Evolutionary conservation across 371 early-diverging fungal genomes (phyloP).

Genomic region (Entomophthora muscae): DNA sequence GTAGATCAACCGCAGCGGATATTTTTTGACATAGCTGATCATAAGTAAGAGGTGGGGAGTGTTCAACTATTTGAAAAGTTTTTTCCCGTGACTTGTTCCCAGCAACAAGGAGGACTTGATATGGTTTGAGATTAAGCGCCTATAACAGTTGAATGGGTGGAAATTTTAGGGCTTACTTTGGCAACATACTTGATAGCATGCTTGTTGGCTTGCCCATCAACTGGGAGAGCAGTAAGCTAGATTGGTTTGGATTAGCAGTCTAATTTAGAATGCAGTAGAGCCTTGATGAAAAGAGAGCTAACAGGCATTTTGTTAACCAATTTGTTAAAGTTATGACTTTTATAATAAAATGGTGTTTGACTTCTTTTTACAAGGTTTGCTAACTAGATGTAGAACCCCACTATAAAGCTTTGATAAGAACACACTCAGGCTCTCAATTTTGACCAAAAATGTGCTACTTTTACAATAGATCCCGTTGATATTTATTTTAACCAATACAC

Average conservation of each 20-base stretch:
- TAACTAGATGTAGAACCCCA: too few relatives aligned
- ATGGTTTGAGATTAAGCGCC: background rate
- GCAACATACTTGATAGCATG: background rate
- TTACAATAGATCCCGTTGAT: too few relatives aligned
- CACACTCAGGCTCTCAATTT: too few relatives aligned
- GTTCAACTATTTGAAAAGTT: background rate
- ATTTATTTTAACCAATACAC: too few relatives aligned
- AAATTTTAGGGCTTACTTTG: background rate
- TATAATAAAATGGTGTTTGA: too few relatives aligned
- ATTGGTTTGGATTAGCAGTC: background rate
- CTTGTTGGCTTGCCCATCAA: background rate
- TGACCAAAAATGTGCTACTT: too few relatives aligned
- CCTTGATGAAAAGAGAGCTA: background rate
- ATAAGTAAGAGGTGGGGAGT: background rate
- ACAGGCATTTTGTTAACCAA: too few relatives aligned
- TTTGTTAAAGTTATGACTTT: too few relatives aligned
- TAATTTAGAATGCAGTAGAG: background rate
- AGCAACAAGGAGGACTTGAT: background rate
- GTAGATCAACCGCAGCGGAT: background rate
- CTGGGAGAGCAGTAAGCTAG: background rate
- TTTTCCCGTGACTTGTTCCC: background rate
- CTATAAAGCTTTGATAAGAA: too few relatives aligned
- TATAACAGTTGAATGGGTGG: background rate
- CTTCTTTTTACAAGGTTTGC: too few relatives aligned
- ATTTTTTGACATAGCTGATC: background rate